Evolutionary conservation across 2,329 filamentous ascomycete genomes (phyloP), one percentile per base, ranked within the genome.

Genomic region (Sporothrix globosa): DNA sequence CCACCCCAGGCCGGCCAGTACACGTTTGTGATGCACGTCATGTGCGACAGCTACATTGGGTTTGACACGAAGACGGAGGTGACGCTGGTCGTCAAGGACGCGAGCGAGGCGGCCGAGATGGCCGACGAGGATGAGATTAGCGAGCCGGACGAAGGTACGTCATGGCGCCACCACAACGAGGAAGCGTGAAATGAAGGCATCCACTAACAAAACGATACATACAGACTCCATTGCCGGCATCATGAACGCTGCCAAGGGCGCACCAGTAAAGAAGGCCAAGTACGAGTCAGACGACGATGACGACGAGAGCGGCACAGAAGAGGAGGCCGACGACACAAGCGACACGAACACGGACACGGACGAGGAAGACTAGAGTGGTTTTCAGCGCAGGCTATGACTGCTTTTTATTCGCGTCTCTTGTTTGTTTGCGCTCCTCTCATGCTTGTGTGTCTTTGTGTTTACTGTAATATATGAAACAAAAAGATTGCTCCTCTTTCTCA

Each of bases 61-160:
- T 93, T 97, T 75, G 96, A 99, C 79, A 91, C 91, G 66, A 96
- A 93, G 85, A 88, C 92, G 85, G 93, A 97, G 77, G 92, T 97
- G 39, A 93, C 92, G 1, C 85, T 99, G 68, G 87, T 91, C 39
- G 93, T 99, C 10, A 93, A 97, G 77, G 94, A 98, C 76, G 90
- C 92, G 46, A 91, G 88, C 80, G 96, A 95, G 82, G 94, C 92
- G 5, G 90, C 88, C 24, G 87, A 91, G 75, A 90, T 97, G 77
- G 87, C 88, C 68, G 91, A 90, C 63, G 93, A 97, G 75, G 96
- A 97, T 76, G 96, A 99, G 71, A 99, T 99, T 75, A 97, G 92
- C 78, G 96, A 99, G 80, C 96, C 96, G 48, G 96, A 98, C 74
- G 96, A 99, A 85, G 96, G 96, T 97, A 86, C 84, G 90, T 84